phyloP scores from a whole-genome alignment of 371 early-diverging fungal genomes.

The Rhizomucor pusillus region DNA sequence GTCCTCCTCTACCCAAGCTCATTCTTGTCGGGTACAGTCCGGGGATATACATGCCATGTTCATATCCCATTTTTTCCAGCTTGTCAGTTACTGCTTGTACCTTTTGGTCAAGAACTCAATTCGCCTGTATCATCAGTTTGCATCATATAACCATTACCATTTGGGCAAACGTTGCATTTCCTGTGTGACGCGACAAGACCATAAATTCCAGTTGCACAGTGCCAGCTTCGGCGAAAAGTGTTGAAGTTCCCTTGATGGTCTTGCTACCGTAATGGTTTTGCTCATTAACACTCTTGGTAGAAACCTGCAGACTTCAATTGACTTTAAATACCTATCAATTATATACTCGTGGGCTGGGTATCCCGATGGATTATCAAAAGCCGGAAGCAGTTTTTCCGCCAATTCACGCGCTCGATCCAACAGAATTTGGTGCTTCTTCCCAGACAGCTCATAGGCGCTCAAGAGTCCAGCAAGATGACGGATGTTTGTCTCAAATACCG shows the following conservation, averaged over 20 bases:
- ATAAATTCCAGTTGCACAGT: conserved; percentile 88
- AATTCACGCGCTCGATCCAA: conserved; percentile 52
- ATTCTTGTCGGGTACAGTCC: conserved; percentile 56
- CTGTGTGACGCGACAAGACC: conserved; percentile 69
- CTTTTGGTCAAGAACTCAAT: conserved; percentile 15
- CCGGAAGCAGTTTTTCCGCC: conserved; percentile 48
- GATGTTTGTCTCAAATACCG: conserved; percentile 88
- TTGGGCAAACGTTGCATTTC: conserved; percentile 56
- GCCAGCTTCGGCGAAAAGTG: conserved; percentile 79
- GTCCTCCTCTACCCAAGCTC: conserved; percentile 26
- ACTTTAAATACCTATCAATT: conserved; percentile 21
- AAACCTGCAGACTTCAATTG: no score
- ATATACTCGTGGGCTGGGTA: conserved; percentile 52
- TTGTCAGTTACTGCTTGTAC: conserved; percentile 49
- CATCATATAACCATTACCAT: conserved; percentile 37
- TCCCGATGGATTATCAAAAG: conserved; percentile 64
- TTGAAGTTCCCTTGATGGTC: conserved; percentile 4
- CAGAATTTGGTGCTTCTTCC: conserved; percentile 27
- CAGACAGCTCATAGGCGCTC: conserved; percentile 73
- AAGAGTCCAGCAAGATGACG: conserved; percentile 87
- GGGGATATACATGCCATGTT: conserved; percentile 46
- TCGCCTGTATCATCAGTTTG: no score
- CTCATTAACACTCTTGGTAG: no score
- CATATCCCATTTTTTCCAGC: conserved; percentile 34
- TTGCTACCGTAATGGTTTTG: no score